A percentile compares a stretch with the other conserved stretches of the same genome.
These are phyloP conservation scores for Phlyctochytrium bullatum DNA, from an alignment of 192 early-diverging fungal species.

Conservation along the genomic window DNA sequence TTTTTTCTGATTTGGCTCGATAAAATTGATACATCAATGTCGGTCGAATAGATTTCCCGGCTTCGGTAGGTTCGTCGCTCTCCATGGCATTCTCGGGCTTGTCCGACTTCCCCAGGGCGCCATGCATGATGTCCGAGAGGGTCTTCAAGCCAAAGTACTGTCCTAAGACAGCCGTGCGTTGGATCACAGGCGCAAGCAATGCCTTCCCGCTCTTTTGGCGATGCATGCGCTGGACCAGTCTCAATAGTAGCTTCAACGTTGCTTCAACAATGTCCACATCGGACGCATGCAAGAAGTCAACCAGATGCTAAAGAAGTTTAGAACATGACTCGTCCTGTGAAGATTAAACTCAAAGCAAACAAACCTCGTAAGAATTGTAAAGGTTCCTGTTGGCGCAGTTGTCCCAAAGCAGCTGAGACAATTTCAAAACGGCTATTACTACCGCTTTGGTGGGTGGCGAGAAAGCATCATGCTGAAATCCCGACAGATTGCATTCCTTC, in stretches of 20 bases:
- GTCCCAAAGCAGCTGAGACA: slow-evolving; percentile 84
- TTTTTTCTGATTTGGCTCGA: no score
- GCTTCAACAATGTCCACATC: slow-evolving; percentile 80
- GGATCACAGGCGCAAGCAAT: slow-evolving; percentile 54
- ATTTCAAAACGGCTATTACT: slow-evolving; percentile 64
- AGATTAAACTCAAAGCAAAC: slow-evolving; percentile 29
- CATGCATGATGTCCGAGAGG: no score
- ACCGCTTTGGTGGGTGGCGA: slow-evolving; percentile 50
- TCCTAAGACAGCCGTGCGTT: slow-evolving; percentile 56
- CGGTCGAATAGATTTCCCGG: no score
- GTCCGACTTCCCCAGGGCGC: no score
- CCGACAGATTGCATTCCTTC: slow-evolving; percentile 62
- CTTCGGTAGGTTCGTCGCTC: no score
- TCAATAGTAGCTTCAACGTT: slow-evolving; percentile 75
- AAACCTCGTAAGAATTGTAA: slow-evolving; percentile 89
- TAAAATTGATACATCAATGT: no score
- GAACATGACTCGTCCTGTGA: background rate
- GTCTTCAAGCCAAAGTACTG: slow-evolving; percentile 61
- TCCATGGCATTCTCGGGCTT: no score
- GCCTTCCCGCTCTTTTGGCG: slow-evolving; percentile 56
- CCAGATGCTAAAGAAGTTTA: slow-evolving; percentile 65
- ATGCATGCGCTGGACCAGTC: slow-evolving; percentile 87
- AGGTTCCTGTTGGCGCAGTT: slow-evolving; percentile 93
- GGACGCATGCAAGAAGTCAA: no score
- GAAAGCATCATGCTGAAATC: slow-evolving; percentile 63